phyloP scores from a whole-genome alignment of 2,329 filamentous ascomycete species.

The Venturia aucupariae region DNA sequence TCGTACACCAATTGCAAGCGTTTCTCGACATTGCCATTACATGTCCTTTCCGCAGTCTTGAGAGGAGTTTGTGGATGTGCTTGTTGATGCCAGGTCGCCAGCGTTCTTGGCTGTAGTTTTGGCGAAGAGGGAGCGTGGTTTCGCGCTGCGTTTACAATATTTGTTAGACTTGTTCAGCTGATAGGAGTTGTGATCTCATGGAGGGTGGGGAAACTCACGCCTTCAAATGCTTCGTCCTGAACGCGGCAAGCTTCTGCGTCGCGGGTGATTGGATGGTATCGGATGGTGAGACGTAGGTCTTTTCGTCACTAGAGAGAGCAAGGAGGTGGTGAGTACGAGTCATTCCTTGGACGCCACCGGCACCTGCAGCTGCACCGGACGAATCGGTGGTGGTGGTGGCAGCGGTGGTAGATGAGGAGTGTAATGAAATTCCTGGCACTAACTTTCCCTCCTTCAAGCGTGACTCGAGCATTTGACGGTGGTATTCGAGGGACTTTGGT shows the following conservation, averaged over 20 bases:
- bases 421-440: slow-evolving; percentile 33
- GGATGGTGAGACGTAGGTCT: slow-evolving; percentile 70
- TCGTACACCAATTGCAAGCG: background rate
- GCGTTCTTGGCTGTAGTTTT: slow-evolving; percentile 33
- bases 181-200: background rate
- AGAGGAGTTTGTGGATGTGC: background rate
- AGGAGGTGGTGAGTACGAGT: background rate
- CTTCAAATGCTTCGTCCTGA: slow-evolving; percentile 78
- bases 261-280: slow-evolving; percentile 84
- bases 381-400: background rate
- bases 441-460: slow-evolving; percentile 58
- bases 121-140: slow-evolving; percentile 28
- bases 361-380: too few relatives aligned
- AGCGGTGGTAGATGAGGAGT: background rate
- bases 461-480: slow-evolving; percentile 64
- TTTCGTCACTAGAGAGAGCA: slow-evolving; percentile 24
- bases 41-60: too few relatives aligned
- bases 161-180: background rate
- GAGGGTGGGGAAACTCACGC: slow-evolving; percentile 34
- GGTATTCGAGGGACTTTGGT: slow-evolving; percentile 54
- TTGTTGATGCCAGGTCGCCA: slow-evolving; percentile 22
- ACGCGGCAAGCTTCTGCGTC: slow-evolving; percentile 69
- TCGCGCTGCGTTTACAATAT: background rate
- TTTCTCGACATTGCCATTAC: too few relatives aligned
- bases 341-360: background rate